Evolutionary conservation across 768 basidiomycete genomes (phyloP), one percentile per base, ranked within the genome.

Genomic region (Floccularia luteovirens): DNA sequence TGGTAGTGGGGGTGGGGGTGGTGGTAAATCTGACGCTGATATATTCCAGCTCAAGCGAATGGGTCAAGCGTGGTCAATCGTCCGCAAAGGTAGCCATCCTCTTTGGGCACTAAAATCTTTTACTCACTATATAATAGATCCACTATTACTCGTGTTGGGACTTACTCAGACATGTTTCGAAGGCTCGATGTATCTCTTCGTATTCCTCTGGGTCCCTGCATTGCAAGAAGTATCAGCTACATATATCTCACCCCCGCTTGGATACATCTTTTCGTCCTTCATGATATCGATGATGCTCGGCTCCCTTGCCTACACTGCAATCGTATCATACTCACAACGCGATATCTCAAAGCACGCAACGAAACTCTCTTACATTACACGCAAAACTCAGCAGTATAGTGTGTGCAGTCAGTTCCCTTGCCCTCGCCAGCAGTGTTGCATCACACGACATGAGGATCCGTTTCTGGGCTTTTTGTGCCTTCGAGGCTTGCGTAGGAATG

Each of bases 211-310:
- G 85, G 85, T 88, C 0, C 84, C 86, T 1, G 70, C 77, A 1
- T 62, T 88, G 12, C 82, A 88, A 58, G 79, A 85, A 52, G 62
- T 62, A 16, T 68, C 77, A n/a, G 31, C 46, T 10, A 53, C 64
- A 7, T 45, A 58, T 8, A 48, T 51, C 4, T 43, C 61, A 13
- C 75, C 85, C 20, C 86, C 85, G 0, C 66, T 88, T 5, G 85
- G 86, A 2, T 82, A 82, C 58, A 85, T 88, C 48, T 88, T 88
- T 58, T 82, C 83, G 21, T 69, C 75, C 4, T 84, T 86, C 65
- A 88, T 88, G 85, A 61, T 85, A 41, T 77, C 75, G 41, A 86
- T 88, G 83, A 82, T 86, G 75, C 70, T 86, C 48, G 83, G 84
- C 13, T 85, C 84, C 8, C 58, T 86, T 37, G 48, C 82, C 22